Conservation (phyloP, 208 protist genomes). For the Angomonas deanei region DNA sequence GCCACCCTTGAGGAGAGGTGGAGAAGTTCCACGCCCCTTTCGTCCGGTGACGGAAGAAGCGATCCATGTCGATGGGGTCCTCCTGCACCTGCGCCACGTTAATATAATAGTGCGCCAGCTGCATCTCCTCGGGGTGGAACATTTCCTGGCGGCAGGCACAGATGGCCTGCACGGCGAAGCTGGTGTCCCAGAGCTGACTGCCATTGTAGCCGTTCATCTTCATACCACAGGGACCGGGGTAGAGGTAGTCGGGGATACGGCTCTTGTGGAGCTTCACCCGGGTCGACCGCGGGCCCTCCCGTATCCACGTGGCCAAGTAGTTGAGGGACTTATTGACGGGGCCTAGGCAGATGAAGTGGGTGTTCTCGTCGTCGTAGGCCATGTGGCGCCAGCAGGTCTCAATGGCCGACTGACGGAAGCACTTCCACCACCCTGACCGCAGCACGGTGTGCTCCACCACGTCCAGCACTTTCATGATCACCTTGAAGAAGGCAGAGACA, state of each 20-base stretch:
- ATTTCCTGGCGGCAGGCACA: constrained; percentile 75
- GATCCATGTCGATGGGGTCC: constrained; percentile 70
- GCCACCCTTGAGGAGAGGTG: constrained; percentile 93
- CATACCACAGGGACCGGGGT: constrained; percentile 92
- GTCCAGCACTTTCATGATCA: constrained; percentile 39
- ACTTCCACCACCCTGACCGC: constrained; percentile 11
- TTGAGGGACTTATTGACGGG: constrained; percentile 96
- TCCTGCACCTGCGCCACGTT: constrained; percentile 90
- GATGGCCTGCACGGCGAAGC: constrained; percentile 94
- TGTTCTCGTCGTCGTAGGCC: constrained; percentile 93
- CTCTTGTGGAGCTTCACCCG: constrained; percentile 84
- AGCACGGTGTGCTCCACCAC: constrained; percentile 70
- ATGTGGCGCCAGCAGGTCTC: constrained; percentile 88
- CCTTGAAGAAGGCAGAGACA: constrained; percentile 64
- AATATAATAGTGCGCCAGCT: constrained; percentile 89
- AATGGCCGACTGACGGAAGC: constrained; percentile 80
- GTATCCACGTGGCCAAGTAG: constrained; percentile 93
- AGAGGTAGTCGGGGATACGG: constrained; percentile 95
- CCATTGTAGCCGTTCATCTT: constrained; percentile 98
- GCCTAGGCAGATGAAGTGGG: constrained; percentile 95
- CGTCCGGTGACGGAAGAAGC: constrained; percentile 92
- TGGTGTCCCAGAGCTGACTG: constrained; percentile 97
- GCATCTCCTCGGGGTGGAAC: constrained; percentile 54
- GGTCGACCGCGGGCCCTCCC: constrained; percentile 78
- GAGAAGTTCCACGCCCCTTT: constrained; percentile 98